These are phyloP conservation scores for Globisporangium paroecandrum DNA, from an alignment of 352 stramenopile genomes.

Conservation along the genomic window DNA sequence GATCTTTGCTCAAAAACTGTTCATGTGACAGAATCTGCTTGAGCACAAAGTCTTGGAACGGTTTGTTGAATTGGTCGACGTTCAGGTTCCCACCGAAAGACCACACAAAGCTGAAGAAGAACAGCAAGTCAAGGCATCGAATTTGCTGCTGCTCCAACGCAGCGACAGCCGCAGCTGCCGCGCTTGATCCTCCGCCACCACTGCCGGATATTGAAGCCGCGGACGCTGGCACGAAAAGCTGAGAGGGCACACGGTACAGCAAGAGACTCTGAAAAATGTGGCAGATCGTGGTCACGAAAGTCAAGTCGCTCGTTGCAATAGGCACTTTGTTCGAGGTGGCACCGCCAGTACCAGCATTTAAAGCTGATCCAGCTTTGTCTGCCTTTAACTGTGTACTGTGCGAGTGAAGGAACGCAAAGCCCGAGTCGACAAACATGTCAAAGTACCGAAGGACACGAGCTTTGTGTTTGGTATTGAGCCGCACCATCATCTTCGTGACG, in stretches of 20 bases:
- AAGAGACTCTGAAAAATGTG: conserved; percentile 61
- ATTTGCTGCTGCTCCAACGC: conserved; percentile 43
- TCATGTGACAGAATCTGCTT: conserved; percentile 41
- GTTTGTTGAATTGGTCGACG: conserved; percentile 26
- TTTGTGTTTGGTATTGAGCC: conserved; percentile 36
- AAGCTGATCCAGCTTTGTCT: background rate
- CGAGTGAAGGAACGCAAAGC: conserved; percentile 43
- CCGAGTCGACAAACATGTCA: conserved; percentile 57
- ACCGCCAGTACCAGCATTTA: background rate
- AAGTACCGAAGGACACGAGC: conserved; percentile 49
- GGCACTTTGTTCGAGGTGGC: conserved; percentile 23
- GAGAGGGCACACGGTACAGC: conserved; percentile 28
- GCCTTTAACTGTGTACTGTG: background rate
- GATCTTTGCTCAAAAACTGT: conserved; percentile 40
- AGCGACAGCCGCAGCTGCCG: conserved; percentile 20
- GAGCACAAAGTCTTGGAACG: conserved; percentile 60
- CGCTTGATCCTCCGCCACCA: conserved; percentile 6
- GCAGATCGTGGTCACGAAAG: conserved; percentile 48
- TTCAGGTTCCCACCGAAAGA: conserved; percentile 64
- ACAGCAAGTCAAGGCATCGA: conserved; percentile 57
- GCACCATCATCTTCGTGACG: conserved; percentile 9
- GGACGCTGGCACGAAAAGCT: conserved; percentile 31
- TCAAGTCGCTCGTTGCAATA: conserved; percentile 45
- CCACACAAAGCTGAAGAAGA: conserved; percentile 74
- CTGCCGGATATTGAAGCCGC: conserved; percentile 11